Percentiles rank a stretch among this genome's conserved stretches.
Conservation (phyloP, 73 alveolate species). For the Paramecium sexaurelia region DNA sequence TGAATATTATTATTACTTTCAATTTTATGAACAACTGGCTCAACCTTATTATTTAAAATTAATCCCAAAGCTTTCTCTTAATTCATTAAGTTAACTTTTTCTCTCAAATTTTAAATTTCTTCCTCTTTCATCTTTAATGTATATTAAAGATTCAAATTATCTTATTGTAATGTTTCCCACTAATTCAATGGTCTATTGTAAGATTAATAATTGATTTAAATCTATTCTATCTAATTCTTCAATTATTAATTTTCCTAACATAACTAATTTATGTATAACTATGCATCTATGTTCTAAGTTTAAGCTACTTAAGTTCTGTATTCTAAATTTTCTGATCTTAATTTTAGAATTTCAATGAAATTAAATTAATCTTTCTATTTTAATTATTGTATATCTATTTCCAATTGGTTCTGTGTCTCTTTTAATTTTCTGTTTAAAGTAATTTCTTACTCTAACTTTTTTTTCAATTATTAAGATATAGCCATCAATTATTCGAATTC, state of each 20-base stretch:
- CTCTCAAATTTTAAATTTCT: background rate
- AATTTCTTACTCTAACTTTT: background rate
- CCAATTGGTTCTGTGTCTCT: background rate
- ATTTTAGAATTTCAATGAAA: background rate
- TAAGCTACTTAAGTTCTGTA: background rate
- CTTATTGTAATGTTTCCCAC: background rate
- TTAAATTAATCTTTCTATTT: background rate
- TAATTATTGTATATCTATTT: background rate
- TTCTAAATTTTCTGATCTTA: background rate
- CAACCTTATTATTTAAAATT: background rate
- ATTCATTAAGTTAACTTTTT: background rate
- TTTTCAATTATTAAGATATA: background rate
- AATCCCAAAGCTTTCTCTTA: background rate
- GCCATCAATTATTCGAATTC: background rate
- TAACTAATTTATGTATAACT: background rate
- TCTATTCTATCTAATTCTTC: background rate
- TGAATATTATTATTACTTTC: background rate
- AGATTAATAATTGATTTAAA: background rate
- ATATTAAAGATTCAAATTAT: background rate
- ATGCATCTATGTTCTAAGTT: background rate
- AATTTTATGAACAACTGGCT: constrained; percentile 15
- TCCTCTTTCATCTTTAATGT: background rate
- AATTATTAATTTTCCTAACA: background rate
- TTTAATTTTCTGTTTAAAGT: background rate
- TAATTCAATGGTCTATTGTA: background rate